Evolutionary conservation across 225 moss, liverwort and hornwort species (phyloP).

Genomic region (Straminergon stramineum): DNA sequence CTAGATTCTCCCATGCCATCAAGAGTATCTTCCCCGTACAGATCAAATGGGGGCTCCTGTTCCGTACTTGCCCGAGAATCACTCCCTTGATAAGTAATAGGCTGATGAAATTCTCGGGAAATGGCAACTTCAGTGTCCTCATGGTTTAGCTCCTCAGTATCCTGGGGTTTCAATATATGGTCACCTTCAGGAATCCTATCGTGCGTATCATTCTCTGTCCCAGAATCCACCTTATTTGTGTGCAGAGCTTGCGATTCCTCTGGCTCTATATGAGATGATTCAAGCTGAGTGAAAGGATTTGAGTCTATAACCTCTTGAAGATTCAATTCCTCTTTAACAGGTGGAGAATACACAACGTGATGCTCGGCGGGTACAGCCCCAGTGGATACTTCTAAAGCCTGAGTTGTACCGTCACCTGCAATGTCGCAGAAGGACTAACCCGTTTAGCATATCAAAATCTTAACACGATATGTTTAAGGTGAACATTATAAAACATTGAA

Average conservation of each 20-base stretch:
- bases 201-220: conserved; percentile 3
- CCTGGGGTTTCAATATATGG: neutral
- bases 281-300: conserved; percentile 20
- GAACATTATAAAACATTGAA: neutral
- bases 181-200: neutral
- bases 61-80: conserved; percentile 32
- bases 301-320: conserved; percentile 39
- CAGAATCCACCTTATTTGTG: conserved; percentile 2
- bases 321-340: conserved; percentile 17
- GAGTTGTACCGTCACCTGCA: conserved; percentile 39
- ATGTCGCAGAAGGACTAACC: neutral
- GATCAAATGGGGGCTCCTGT: conserved; percentile 31
- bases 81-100: conserved; percentile 7
- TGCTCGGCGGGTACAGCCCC: conserved; percentile 23
- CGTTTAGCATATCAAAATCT: neutral
- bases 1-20: conserved; percentile 39
- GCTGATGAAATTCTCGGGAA: neutral
- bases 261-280: conserved; percentile 5
- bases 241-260: conserved; percentile 16
- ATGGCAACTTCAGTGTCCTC: conserved; percentile 17
- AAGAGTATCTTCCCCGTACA: conserved; percentile 42
- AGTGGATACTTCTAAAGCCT: conserved; percentile 39
- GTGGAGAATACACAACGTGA: conserved; percentile 6
- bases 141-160: neutral
- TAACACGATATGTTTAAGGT: neutral